Percentiles rank a stretch among this genome's conserved stretches.
Evolutionary conservation across 2,329 filamentous ascomycete species (phyloP).

Genomic region (Juglanconis oblonga): DNA sequence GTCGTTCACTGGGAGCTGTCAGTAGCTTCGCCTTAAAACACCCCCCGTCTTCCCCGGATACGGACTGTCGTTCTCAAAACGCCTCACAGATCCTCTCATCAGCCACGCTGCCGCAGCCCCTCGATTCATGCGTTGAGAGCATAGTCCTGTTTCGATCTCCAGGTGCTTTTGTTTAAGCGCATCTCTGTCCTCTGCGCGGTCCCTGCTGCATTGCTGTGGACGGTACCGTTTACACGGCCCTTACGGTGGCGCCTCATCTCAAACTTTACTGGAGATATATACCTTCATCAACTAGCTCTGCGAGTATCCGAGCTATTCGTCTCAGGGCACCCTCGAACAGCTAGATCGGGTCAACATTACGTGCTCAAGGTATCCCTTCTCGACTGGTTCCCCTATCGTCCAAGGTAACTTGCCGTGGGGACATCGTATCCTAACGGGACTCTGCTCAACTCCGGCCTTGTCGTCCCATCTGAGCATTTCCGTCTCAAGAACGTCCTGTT

Average conservation of each 20-base stretch:
- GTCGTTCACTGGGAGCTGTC: conserved; percentile 17
- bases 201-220: conserved; percentile 4
- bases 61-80: conserved; percentile 21
- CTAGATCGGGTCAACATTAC: not conserved
- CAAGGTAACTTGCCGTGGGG: conserved; percentile 2
- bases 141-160: conserved; percentile 26
- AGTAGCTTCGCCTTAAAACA: conserved; percentile 22
- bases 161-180: conserved; percentile 17
- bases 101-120: conserved; percentile 27
- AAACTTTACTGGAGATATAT: not conserved
- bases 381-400: conserved; percentile 14
- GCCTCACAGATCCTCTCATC: conserved; percentile 29
- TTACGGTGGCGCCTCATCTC: not conserved
- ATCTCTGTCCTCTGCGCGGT: conserved; percentile 17
- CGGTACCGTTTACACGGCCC: not conserved
- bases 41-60: conserved; percentile 19
- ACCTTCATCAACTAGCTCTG: not conserved
- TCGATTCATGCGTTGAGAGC: conserved; percentile 29
- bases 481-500: conserved; percentile 9
- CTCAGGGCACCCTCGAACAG: not conserved
- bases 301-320: not conserved
- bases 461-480: conserved; percentile 7
- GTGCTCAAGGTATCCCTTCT: not conserved
- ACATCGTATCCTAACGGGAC: conserved; percentile 3
- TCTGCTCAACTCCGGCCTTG: conserved; percentile 1